phyloP scores from a whole-genome alignment of 306 rosid species.

The Trifolium subterraneum region DNA sequence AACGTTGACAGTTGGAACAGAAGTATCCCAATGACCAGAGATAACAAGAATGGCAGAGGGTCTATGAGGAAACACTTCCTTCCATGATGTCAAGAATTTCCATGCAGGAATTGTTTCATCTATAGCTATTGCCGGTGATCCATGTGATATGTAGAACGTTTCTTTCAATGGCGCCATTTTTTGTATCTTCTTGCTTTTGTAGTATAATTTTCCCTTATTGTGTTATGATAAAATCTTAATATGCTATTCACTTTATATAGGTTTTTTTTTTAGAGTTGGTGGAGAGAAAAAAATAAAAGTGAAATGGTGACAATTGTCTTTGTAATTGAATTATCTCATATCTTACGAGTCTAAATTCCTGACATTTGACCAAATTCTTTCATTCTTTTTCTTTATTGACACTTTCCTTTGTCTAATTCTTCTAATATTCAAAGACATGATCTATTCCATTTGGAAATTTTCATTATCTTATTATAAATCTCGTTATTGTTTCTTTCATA shows the following conservation, averaged over 20 bases:
- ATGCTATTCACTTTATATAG: conserved; percentile 23
- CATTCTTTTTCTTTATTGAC: background rate
- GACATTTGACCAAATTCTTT: conserved; percentile 3
- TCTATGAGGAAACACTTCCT: background rate
- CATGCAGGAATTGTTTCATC: conserved; percentile 28
- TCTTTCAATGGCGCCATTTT: conserved; percentile 23
- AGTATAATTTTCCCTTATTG: no score
- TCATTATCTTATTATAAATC: background rate
- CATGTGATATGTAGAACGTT: conserved; percentile 27
- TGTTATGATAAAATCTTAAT: conserved; percentile 16
- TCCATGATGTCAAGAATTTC: conserved; percentile 14
- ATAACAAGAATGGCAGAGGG: conserved; percentile 19
- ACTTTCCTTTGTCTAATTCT: background rate
- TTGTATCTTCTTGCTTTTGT: background rate
- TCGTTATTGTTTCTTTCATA: background rate
- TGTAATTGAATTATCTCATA: background rate
- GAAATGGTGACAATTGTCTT: no score
- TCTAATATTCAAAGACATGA: background rate
- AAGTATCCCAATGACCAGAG: conserved; percentile 24
- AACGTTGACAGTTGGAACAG: conserved; percentile 11
- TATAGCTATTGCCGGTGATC: conserved; percentile 14
- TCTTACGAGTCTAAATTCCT: background rate
- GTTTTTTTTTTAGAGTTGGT: no score
- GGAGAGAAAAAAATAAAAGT: no score
- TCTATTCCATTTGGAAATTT: background rate